Evolutionary conservation across 345 rosid genomes (phyloP), one percentile per base, ranked within the genome.

Genomic region (Eucalyptus cloeziana): DNA sequence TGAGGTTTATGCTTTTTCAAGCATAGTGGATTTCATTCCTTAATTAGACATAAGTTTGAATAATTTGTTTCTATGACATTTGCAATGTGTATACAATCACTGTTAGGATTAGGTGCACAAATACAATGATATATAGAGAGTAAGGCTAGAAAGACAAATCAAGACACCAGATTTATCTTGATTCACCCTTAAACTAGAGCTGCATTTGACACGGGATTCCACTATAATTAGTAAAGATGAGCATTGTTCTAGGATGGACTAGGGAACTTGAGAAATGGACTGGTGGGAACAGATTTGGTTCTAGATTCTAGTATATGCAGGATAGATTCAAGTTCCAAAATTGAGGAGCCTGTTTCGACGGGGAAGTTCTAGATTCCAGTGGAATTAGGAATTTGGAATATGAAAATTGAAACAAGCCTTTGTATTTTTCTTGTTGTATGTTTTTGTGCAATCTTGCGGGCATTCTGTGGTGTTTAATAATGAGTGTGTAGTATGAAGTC

Each of bases 301-400:
- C 62, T 24, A 24, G 30, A 19, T 19, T 52, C 58, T 52, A 51
- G 54, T 51, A 51, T 51, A 52, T 52, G 25, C 5, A 52, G 2
- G 58, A 24, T 24, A 56, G 1, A 56, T 56, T 56, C 27, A 21
- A 56, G 27, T 24, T 56, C 30, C 30, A 56, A 56, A 56, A 56
- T 24, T 24, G 4, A 24, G 30, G 30, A 56, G 1, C 1, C 6
- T 56, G 3, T 22, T 56, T 24, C 3, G 6, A 56, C 0, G 1
- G 30, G 62, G 12, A 56, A 56, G 62, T 56, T 56, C 62, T 56
- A 24, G 30, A 24, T 56, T 56, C 62, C 0, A 56, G 2, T 56
- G 62, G 62, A 56, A 56, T 24, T 56, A 24, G 30, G 62, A 56
- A 56, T 24, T 2, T 4, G 30, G 62, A 56, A 56, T 24, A 24